A percentile compares a stretch with the other conserved stretches of the same genome.
Conservation (phyloP, 176 grass and related monocot species). For the Rhynchospora breviuscula region DNA sequence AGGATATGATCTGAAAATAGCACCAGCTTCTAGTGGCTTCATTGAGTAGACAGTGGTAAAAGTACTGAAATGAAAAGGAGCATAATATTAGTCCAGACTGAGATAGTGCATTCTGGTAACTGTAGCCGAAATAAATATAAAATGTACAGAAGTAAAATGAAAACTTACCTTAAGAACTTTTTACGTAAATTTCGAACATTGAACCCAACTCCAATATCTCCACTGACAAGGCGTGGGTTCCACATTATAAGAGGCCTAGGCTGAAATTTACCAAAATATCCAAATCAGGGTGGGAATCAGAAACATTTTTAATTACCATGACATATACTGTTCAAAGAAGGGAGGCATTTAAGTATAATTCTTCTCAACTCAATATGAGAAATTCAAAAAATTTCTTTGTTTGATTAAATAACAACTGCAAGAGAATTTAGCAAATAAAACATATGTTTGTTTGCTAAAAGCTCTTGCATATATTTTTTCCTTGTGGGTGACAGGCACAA, state of each 20-base stretch:
- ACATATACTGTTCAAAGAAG: background rate
- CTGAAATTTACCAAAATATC: slow-evolving; percentile 46
- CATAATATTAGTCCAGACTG: slow-evolving; percentile 2
- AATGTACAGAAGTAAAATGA: slow-evolving; percentile 8
- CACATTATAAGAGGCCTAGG: slow-evolving; percentile 92
- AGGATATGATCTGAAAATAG: slow-evolving; percentile 88
- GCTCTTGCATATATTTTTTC: background rate
- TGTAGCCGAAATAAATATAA: background rate
- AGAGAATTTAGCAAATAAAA: too few relatives aligned
- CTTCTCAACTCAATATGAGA: background rate
- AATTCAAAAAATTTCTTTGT: background rate
- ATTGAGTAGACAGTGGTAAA: slow-evolving; percentile 96
- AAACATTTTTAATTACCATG: background rate
- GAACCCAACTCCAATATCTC: slow-evolving; percentile 93
- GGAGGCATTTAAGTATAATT: background rate
- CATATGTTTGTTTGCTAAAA: background rate
- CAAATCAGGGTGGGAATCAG: background rate
- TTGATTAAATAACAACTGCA: background rate
- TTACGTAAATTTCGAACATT: slow-evolving; percentile 82
- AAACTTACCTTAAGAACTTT: slow-evolving; percentile 69
- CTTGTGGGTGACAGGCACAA: background rate
- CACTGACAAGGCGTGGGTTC: slow-evolving; percentile 93
- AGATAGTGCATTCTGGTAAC: background rate
- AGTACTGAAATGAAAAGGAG: slow-evolving; percentile 44
- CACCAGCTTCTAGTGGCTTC: slow-evolving; percentile 80